Evolutionary conservation across 371 early-diverging fungal genomes (phyloP).

Genomic region (Rhizopus delemar): DNA sequence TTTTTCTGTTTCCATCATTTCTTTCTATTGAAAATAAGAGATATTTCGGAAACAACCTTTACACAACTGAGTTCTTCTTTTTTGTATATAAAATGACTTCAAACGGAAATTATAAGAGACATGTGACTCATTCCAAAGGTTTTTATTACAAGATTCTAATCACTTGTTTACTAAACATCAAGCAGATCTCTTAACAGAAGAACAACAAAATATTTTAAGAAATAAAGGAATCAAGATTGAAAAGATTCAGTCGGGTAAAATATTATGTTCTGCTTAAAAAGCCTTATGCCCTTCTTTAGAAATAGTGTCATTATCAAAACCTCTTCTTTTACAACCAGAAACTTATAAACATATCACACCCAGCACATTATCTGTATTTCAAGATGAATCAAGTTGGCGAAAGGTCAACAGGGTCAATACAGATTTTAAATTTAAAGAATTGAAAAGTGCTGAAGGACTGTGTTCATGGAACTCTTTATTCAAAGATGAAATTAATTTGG

Average conservation of each 20-base stretch:
- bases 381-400: constrained; percentile 47
- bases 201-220: constrained; percentile 42
- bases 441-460: constrained; percentile 14
- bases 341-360: constrained; percentile 46
- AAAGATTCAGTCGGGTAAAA: constrained; percentile 40
- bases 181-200: constrained; percentile 44
- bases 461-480: constrained; percentile 15
- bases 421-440: constrained; percentile 17
- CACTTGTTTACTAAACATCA: background rate
- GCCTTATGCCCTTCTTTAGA: constrained; percentile 22
- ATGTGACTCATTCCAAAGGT: background rate
- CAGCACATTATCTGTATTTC: constrained; percentile 41
- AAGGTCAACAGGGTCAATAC: constrained; percentile 10
- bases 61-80: background rate
- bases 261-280: background rate
- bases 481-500: constrained; percentile 18
- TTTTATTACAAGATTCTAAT: background rate
- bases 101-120: constrained; percentile 6
- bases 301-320: constrained; percentile 37
- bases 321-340: constrained; percentile 27
- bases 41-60: too few species aligned
- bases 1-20: too few species aligned
- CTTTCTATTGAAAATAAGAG: too few species aligned
- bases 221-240: constrained; percentile 47
- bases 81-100: background rate